Evolutionary conservation across 306 rosid genomes (phyloP).

Genomic region (Begonia peltatifolia): DNA sequence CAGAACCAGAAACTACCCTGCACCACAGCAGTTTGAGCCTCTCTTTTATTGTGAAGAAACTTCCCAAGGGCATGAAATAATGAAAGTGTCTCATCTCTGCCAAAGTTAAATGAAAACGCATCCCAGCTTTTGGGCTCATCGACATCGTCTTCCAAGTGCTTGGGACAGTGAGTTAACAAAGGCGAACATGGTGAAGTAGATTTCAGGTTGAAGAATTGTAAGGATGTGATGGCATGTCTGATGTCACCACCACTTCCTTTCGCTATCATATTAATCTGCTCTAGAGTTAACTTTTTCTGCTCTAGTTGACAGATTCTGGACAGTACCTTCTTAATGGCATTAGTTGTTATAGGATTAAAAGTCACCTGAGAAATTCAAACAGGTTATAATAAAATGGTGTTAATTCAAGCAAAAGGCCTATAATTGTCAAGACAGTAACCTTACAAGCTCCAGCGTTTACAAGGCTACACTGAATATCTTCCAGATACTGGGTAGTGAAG

Average conservation of each 20-base stretch:
- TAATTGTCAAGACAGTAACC: slow-evolving; percentile 55
- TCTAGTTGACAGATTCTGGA: slow-evolving; percentile 60
- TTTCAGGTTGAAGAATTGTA: slow-evolving; percentile 69
- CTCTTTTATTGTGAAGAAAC: slow-evolving; percentile 93
- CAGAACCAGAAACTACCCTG: slow-evolving; percentile 27
- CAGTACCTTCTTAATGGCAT: slow-evolving; percentile 58
- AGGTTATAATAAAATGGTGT: slow-evolving; percentile 9
- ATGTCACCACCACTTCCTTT: slow-evolving; percentile 93
- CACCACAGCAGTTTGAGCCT: slow-evolving; percentile 25
- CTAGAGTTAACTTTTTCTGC: slow-evolving; percentile 38
- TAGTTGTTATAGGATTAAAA: slow-evolving; percentile 74
- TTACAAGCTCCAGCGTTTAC: slow-evolving; percentile 92
- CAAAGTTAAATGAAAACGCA: slow-evolving; percentile 42
- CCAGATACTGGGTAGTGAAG: slow-evolving; percentile 30
- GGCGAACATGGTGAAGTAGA: slow-evolving; percentile 33
- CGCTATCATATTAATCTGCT: slow-evolving; percentile 68
- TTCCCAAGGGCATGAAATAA: slow-evolving; percentile 91
- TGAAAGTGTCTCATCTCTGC: slow-evolving; percentile 78
- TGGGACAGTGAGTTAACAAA: slow-evolving; percentile 8
- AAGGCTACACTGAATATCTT: slow-evolving; percentile 51
- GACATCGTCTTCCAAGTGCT: slow-evolving; percentile 18
- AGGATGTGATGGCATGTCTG: slow-evolving; percentile 81
- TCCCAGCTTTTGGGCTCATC: slow-evolving; percentile 22
- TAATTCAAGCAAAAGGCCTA: slow-evolving; percentile 6
- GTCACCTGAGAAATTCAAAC: slow-evolving; percentile 46